Evolutionary conservation across 768 basidiomycete species (phyloP), one percentile per base, ranked within the genome.

Genomic region (Mycena albidolilacea): DNA sequence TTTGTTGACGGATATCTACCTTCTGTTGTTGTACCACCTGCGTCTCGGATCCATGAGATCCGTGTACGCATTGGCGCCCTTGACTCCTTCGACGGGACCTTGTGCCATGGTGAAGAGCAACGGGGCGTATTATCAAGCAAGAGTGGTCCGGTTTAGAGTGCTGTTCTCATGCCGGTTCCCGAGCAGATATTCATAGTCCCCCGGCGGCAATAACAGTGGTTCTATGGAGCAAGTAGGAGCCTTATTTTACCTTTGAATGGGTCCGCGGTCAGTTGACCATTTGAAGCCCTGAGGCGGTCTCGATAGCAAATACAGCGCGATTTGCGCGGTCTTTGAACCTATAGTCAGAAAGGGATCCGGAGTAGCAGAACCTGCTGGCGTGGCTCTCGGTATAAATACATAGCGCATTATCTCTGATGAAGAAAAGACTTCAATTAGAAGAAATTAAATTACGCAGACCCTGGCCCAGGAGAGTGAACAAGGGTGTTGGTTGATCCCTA

Each of bases 21-120:
- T 82, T 70, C 72, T 79, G 81, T 88, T 88, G 76, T 86, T 88
- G 78, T 86, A 87, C 87, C 87, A 88, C 70, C 72, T 85, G 71
- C 84, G 79, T 35, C 67, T 81, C 3, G 84, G 85, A 76, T 88
- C 82, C 66, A 87, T 73, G 59, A 86, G 77, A 69, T 85, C 84
- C 1, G 75, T 76, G 75, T 81, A 82, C 21, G 82, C 78, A 9
- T 77, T 66, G 14, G 66, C 54, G 54, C 54, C 54, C 54, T 55
- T 55, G 54, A 55, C 23, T 7, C 11, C 35, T 55, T 35, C 54
- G 23, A 55, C 54, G 54, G 30, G 54, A 55, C 54, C 54, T 55
- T 30, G 54, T 55, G 54, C 54, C 54, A 55, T 55, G 54, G 54
- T 55, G 54, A 55, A 55, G 54, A 55, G 54, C 54, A 55, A 35